Evolutionary conservation across 306 rosid genomes (phyloP), one percentile per base, ranked within the genome.

Genomic region (Quercus gilva): DNA sequence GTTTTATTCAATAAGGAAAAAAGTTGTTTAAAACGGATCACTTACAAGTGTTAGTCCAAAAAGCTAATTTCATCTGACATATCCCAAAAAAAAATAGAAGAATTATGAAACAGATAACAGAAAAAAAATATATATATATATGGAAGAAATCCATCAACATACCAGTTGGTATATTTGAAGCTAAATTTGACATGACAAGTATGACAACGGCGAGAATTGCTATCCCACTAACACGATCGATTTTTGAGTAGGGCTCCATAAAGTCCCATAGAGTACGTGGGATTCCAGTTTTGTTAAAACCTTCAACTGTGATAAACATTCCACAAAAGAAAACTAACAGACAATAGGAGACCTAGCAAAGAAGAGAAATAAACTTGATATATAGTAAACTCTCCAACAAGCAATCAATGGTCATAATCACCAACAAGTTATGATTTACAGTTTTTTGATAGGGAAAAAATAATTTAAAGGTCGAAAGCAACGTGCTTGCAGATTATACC

Each of bases 101-200:
- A n/a, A 2, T 13, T 21, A 19, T 56, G 29, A 69, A n/a, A 41
- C 35, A 18, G 21, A 45, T 23, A 33, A 17, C 51, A 68, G 5
- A 68, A 13, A 3, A 53, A 69, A n/a, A n/a, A n/a, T n/a, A 5
- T 33, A 33, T 33, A 35, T 35, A 6, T 45, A 29, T 9, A 65
- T 52, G 41, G 69, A 72, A 28, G 45, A 78, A 23, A 15, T 64
- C 52, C 9, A 71, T 61, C 10, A 26, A 75, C 80, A 67, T 86
- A 95, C 99, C 98, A 31, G 98, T 95, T 74, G 99, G 98, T 29
- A 93, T 98, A 74, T 95, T 95, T 71, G 98, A 93, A 41, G 98
- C 99, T 87, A 95, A 73, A 68, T 95, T 95, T 82, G 99, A 95
- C 33, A 95, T 86, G 69, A 78, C 71, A 33, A 93, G 85, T 58